Percentiles rank a stretch among this genome's conserved stretches.
Evolutionary conservation across 2,329 filamentous ascomycete genomes (phyloP).

Genomic region (Colletotrichum falcatum): DNA sequence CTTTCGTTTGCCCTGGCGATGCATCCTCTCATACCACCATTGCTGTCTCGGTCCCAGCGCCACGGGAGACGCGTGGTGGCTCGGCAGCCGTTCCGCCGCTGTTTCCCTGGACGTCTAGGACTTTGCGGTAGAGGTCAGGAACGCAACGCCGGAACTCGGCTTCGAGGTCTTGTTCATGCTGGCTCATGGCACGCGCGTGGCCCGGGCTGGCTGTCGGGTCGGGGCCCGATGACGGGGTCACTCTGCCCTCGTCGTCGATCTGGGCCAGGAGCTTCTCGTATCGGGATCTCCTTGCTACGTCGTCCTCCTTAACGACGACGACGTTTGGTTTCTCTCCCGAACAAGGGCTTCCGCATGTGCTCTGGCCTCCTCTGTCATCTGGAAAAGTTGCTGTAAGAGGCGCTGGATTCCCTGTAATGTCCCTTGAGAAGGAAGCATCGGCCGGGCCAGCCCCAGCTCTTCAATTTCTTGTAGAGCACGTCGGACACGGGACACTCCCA

Average conservation of each 20-base stretch:
- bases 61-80: conserved; percentile 18
- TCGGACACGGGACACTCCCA: conserved; percentile 65
- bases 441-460: conserved; percentile 61
- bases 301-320: conserved; percentile 8
- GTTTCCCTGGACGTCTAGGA: conserved; percentile 51
- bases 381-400: conserved; percentile 61
- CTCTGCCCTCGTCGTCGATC: conserved; percentile 34
- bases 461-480: conserved; percentile 59
- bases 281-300: conserved; percentile 25
- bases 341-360: conserved; percentile 51
- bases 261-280: conserved; percentile 29
- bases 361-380: conserved; percentile 56
- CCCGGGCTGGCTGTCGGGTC: conserved; percentile 45
- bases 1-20: conserved; percentile 51
- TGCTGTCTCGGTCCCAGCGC: conserved; percentile 1
- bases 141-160: conserved; percentile 60
- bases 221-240: conserved; percentile 14
- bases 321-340: conserved; percentile 12
- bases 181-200: conserved; percentile 54
- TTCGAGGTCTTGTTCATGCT: conserved; percentile 62
- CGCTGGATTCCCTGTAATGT: conserved; percentile 66
- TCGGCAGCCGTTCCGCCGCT: conserved; percentile 18
- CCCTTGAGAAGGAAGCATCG: conserved; percentile 67
- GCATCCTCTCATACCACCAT: conserved; percentile 28
- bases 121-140: conserved; percentile 60